Conservation (phyloP, 2,329 filamentous ascomycete genomes). For the Arthrinium puccinioides region DNA sequence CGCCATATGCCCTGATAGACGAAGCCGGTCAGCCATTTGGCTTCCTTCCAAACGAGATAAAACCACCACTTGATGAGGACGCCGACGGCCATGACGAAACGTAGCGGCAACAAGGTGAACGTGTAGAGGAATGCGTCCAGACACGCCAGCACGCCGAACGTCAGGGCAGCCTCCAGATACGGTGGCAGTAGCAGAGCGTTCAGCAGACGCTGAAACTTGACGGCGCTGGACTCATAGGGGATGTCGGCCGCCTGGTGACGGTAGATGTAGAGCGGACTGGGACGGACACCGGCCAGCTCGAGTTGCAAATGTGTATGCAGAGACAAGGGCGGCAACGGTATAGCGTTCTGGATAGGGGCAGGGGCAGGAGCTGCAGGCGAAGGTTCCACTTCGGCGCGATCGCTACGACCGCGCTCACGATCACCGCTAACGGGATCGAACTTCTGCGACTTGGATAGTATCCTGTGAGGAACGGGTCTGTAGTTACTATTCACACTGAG, state of each 20-base stretch:
- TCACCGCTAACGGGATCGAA: slow-evolving; percentile 2
- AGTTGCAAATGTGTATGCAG: slow-evolving; percentile 59
- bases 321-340: slow-evolving; percentile 60
- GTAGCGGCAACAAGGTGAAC: slow-evolving; percentile 87
- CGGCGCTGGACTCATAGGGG: slow-evolving; percentile 85
- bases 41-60: slow-evolving; percentile 64
- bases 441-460: slow-evolving; percentile 11
- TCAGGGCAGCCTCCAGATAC: slow-evolving; percentile 75
- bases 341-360: slow-evolving; percentile 45
- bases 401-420: neutral
- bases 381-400: slow-evolving; percentile 16
- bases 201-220: slow-evolving; percentile 85
- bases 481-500: slow-evolving; percentile 22
- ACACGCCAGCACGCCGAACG: slow-evolving; percentile 85
- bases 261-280: slow-evolving; percentile 60
- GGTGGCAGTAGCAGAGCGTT: slow-evolving; percentile 82
- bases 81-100: slow-evolving; percentile 74
- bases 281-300: slow-evolving; percentile 53
- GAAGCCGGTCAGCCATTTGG: slow-evolving; percentile 63
- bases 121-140: slow-evolving; percentile 95
- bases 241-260: slow-evolving; percentile 47
- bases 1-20: slow-evolving; percentile 74
- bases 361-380: slow-evolving; percentile 25
- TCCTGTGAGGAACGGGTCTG: neutral
- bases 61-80: slow-evolving; percentile 75